Conservation (phyloP, 495 filamentous ascomycete species). For the Podospora pseudopauciseta region DNA sequence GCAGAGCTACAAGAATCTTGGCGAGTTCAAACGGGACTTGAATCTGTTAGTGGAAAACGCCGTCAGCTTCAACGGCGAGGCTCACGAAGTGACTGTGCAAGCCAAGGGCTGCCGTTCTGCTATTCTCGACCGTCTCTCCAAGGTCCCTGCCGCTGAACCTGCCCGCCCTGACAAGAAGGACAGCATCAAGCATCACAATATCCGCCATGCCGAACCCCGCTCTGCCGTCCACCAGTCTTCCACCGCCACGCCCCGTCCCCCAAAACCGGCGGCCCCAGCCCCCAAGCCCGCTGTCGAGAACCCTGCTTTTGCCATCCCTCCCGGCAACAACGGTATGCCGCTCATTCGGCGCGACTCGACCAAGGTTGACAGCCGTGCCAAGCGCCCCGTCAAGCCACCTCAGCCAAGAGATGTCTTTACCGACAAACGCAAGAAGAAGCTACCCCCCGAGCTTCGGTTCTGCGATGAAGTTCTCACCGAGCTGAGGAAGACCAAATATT, state of each 20-base stretch:
- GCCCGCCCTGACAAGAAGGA: constrained; percentile 53
- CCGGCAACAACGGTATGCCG: constrained; percentile 69
- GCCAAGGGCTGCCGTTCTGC: constrained; percentile 59
- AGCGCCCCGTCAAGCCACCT: constrained; percentile 90
- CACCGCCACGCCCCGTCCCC: constrained; percentile 35
- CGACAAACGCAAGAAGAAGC: constrained; percentile 86
- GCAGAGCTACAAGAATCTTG: constrained; percentile 56
- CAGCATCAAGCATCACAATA: constrained; percentile 45
- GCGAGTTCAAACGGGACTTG: constrained; percentile 68
- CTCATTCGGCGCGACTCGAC: constrained; percentile 87
- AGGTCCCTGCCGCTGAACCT: constrained; percentile 47
- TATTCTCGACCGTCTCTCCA: constrained; percentile 58
- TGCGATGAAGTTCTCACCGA: constrained; percentile 79
- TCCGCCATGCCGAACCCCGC: constrained; percentile 43
- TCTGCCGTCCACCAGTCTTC: constrained; percentile 43
- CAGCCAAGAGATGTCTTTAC: constrained; percentile 84
- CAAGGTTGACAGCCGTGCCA: constrained; percentile 70
- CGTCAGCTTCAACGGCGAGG: constrained; percentile 72
- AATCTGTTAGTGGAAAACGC: constrained; percentile 72
- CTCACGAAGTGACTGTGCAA: constrained; percentile 63
- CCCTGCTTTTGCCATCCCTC: constrained; percentile 74
- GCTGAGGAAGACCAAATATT: constrained; percentile 70
- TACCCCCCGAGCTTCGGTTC: constrained; percentile 81
- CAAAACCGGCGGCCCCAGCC: constrained; percentile 27
- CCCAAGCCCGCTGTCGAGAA: constrained; percentile 41